These are phyloP conservation scores for Saccharum hybrid DNA, from an alignment of 202 grass and related monocot genomes.

Conservation along the genomic window DNA sequence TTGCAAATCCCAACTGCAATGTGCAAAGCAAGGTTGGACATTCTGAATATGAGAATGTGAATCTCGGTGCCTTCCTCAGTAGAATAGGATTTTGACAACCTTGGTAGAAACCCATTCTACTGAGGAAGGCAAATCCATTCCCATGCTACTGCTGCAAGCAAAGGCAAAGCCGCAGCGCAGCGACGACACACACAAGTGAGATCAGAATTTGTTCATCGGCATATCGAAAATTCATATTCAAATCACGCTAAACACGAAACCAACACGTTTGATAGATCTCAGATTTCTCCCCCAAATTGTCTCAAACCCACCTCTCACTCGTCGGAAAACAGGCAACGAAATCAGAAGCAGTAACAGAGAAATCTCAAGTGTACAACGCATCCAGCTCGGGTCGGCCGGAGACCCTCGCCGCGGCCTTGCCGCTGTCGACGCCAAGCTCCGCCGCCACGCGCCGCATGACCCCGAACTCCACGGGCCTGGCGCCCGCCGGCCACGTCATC, in stretches of 20 bases:
- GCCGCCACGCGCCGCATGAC: constrained; percentile 53
- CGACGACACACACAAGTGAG: neutral
- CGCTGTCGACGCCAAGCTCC: constrained; percentile 58
- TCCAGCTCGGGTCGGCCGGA: constrained; percentile 57
- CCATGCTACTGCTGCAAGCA: neutral
- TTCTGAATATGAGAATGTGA: too few species aligned
- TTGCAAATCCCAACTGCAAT: too few species aligned
- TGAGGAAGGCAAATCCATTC: neutral
- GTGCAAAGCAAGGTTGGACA: too few species aligned
- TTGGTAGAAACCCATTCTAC: too few species aligned
- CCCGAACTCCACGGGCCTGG: constrained; percentile 44
- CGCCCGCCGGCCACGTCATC: constrained; percentile 75
- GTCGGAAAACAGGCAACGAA: neutral
- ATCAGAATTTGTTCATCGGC: neutral
- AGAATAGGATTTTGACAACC: too few species aligned
- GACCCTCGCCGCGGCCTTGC: constrained; percentile 36
- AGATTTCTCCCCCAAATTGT: constrained; percentile 2
- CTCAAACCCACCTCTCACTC: neutral
- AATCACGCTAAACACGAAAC: too few species aligned
- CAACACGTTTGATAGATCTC: constrained; percentile 5
- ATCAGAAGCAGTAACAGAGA: neutral
- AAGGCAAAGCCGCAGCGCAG: neutral
- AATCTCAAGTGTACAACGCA: constrained; percentile 64
- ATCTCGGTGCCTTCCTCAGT: too few species aligned
- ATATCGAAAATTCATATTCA: neutral